Conservation (phyloP, 768 basidiomycete species). For the Pleurotus djamor region DNA sequence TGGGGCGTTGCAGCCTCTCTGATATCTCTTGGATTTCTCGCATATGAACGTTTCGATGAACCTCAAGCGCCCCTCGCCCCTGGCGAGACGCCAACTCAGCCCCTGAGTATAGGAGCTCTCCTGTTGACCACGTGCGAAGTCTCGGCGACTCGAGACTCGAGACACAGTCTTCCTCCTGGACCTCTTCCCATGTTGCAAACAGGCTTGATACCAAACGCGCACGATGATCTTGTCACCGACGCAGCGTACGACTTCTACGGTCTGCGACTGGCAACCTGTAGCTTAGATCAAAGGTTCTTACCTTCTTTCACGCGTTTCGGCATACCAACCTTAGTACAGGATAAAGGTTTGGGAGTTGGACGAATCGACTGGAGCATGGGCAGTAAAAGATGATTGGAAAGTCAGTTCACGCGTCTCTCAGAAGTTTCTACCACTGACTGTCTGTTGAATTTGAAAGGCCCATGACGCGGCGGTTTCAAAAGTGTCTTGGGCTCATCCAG, state of each 20-base stretch:
- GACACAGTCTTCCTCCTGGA: too few species aligned
- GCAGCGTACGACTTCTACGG: constrained; percentile 92
- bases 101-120: too few species aligned
- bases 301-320: constrained; percentile 10
- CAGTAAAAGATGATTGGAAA: constrained; percentile 89
- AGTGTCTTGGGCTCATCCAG: constrained; percentile 89
- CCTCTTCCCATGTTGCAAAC: constrained; percentile 64
- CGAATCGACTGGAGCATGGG: constrained; percentile 72
- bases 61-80: too few species aligned
- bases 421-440: too few species aligned
- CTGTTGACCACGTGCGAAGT: too few species aligned
- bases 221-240: constrained; percentile 82
- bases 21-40: too few species aligned
- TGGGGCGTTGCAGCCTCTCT: too few species aligned
- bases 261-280: constrained; percentile 73
- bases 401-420: constrained; percentile 27
- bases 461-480: constrained; percentile 89
- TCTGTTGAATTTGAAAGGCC: constrained; percentile 48
- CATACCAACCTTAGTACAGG: constrained; percentile 30
- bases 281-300: constrained; percentile 75
- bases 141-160: too few species aligned
- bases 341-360: constrained; percentile 88
- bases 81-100: too few species aligned
- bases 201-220: constrained; percentile 74
- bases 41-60: too few species aligned